Evolutionary conservation across 192 early-diverging fungal genomes (phyloP).

Genomic region (Pilaira anomala): DNA sequence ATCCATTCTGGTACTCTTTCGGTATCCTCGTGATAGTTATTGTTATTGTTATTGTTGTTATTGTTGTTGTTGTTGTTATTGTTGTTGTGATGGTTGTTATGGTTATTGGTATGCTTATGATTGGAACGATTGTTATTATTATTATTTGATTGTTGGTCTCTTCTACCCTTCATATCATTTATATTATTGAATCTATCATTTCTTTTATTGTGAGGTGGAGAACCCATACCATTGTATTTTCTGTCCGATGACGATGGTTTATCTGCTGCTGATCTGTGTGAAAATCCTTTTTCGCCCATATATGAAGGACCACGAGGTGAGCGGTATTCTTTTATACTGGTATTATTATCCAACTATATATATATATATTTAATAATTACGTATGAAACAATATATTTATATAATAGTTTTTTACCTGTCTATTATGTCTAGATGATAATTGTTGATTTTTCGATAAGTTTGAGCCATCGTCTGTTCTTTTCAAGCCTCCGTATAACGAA

Average conservation of each 20-base stretch:
- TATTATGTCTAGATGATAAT: slow-evolving; percentile 13
- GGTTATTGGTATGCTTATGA: background rate
- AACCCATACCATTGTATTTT: background rate
- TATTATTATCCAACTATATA: slow-evolving; percentile 12
- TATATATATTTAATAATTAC: too few species aligned
- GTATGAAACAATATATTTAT: background rate
- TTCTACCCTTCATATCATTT: slow-evolving; percentile 5
- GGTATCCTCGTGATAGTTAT: slow-evolving; percentile 1
- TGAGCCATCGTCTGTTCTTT: slow-evolving; percentile 36
- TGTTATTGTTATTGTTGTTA: background rate
- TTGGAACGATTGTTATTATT: background rate
- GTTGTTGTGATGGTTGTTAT: background rate
- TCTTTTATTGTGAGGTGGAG: background rate
- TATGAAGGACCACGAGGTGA: slow-evolving; percentile 30
- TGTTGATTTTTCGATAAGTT: slow-evolving; percentile 2
- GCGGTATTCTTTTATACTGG: slow-evolving; percentile 29
- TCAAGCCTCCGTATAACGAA: slow-evolving; percentile 47
- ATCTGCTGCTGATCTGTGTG: slow-evolving; percentile 21
- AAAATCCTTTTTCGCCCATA: slow-evolving; percentile 32
- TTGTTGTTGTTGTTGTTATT: background rate
- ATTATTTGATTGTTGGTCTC: background rate
- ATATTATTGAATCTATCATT: background rate
- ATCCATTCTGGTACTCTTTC: slow-evolving; percentile 54
- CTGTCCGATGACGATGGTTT: slow-evolving; percentile 2
- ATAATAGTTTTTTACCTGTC: background rate